Conservation (phyloP, 2,329 filamentous ascomycete species). For the Cladophialophora exuberans region DNA sequence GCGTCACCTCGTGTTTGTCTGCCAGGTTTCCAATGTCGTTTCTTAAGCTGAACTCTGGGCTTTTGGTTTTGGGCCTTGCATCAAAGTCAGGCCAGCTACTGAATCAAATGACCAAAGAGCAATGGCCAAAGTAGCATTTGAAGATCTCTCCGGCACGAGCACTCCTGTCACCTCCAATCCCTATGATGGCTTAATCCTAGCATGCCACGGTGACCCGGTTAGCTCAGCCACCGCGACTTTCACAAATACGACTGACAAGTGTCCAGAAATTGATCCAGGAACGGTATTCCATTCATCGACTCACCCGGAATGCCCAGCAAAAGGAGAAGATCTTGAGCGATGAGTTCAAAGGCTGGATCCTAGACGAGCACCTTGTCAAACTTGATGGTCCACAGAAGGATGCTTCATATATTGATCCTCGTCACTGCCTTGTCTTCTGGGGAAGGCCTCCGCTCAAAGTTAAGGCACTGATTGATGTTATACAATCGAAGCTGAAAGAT, state of each 20-base stretch:
- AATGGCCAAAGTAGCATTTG: conserved; percentile 37
- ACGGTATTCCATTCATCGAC: conserved; percentile 74
- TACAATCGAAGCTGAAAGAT: conserved; percentile 69
- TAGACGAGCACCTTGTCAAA: conserved; percentile 75
- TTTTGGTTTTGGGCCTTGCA: neutral
- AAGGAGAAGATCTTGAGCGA: conserved; percentile 68
- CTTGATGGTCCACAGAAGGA: conserved; percentile 67
- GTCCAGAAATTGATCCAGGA: conserved; percentile 67
- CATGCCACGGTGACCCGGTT: conserved; percentile 70
- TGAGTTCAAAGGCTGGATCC: conserved; percentile 70
- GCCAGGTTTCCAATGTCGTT: neutral
- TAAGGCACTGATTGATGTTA: conserved; percentile 64
- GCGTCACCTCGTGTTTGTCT: neutral
- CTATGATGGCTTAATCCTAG: conserved; percentile 72
- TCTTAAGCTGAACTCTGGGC: neutral
- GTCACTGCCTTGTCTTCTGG: conserved; percentile 88
- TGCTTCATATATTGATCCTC: conserved; percentile 71
- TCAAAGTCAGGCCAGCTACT: conserved; percentile 6
- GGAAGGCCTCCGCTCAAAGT: conserved; percentile 77
- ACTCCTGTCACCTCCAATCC: conserved; percentile 63
- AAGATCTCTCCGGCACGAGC: conserved; percentile 43
- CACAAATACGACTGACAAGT: conserved; percentile 21
- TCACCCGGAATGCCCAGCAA: conserved; percentile 75
- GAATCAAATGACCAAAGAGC: neutral
- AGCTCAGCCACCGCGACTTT: conserved; percentile 16